Evolutionary conservation across 257 asterid species (phyloP), one percentile per base, ranked within the genome.

Genomic region (Primulina eburnea): DNA sequence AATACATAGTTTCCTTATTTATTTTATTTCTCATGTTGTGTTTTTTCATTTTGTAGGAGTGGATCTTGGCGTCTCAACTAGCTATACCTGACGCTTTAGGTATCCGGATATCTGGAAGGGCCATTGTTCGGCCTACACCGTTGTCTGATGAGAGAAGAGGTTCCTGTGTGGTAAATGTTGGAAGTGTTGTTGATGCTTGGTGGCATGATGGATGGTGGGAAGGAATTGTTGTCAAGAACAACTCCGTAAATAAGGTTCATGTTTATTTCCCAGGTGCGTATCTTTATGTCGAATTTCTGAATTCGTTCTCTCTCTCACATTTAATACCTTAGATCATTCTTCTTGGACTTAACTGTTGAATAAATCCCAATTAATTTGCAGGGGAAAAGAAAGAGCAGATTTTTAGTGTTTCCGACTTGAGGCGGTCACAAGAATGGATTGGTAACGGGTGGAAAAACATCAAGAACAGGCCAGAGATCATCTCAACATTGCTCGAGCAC

Each of bases 121-220:
- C 87, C 59, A 76, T 77, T 7, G 72, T 88, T 28, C 80, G 97
- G 66, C 97, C 98, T 43, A 67, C 70, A 6, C 82, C 70, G 11
- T 52, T 47, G 20, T 59, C 72, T 20, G 76, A 60, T 7, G 56
- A 62, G 62, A 65, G 76, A 24, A 76, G 37, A 4, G 53, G 77
- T 47, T 55, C 84, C 20, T 65, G 71, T 77, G 71, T 16, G 4
- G 34, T 79, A 30, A 82, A 76, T 72, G 73, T 82, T 62, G 97
- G 97, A 61, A 76, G 80, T 29, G 47, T 82, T 30, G 97, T 92
- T 18, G 98, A 90, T 78, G 95, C 86, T 72, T 92, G 90, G 95
- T 83, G 86, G 88, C 85, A 90, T 64, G 96, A 85, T 73, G 98
- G 95, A 21, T 92, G 98, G 97, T 92, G 98, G 98, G 96, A 92